These are phyloP conservation scores for Syzygium syzygioides DNA, from an alignment of 441 rosid species.

Conservation along the genomic window DNA sequence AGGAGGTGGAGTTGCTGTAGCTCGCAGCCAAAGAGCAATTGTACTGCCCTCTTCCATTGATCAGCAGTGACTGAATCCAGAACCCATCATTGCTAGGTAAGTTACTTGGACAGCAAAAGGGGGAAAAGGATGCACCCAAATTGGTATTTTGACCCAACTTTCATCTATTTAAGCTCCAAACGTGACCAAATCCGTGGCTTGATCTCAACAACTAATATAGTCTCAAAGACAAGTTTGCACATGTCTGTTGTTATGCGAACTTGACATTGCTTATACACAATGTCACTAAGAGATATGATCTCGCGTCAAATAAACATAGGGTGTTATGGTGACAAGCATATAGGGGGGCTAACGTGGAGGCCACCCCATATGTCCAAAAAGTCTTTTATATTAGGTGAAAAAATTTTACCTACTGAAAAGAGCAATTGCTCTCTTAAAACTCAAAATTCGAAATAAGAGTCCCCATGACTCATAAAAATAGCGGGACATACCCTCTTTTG, in stretches of 20 bases:
- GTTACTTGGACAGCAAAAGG: neutral
- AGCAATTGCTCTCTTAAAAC: neutral
- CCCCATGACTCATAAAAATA: neutral
- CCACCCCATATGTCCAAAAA: neutral
- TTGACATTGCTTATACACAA: neutral
- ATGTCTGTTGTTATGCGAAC: neutral
- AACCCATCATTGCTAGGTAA: neutral
- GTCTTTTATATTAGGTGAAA: too few relatives aligned
- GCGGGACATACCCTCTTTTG: neutral
- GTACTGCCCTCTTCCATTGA: constrained; percentile 83
- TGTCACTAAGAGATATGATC: neutral
- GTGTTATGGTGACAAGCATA: neutral
- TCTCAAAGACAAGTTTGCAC: neutral
- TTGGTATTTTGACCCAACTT: neutral
- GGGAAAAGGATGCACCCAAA: neutral
- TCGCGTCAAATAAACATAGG: neutral
- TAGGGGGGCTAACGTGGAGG: neutral
- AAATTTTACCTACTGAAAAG: too few relatives aligned
- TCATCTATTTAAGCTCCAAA: neutral
- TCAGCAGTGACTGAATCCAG: constrained; percentile 40
- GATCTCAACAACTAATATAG: neutral
- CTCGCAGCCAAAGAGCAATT: constrained; percentile 61
- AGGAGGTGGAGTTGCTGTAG: constrained; percentile 18
- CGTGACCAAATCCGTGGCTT: neutral
- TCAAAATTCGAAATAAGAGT: neutral